These are phyloP conservation scores for Penstemon newberryi DNA, from an alignment of 257 asterid species.

Conservation along the genomic window DNA sequence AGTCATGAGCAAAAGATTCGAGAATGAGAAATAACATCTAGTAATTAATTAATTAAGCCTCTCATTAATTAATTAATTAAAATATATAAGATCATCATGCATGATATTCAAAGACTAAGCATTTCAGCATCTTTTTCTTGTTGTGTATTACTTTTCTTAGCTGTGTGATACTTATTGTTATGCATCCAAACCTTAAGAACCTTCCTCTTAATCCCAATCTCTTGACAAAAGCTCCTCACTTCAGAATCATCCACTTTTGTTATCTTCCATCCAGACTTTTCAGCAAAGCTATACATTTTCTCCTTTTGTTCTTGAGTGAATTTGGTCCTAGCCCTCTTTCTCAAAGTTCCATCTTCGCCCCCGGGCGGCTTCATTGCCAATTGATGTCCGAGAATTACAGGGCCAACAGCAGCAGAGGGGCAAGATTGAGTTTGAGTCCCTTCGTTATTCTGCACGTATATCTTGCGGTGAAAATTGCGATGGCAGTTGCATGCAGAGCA, in stretches of 20 bases:
- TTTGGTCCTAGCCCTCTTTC: conserved; percentile 54
- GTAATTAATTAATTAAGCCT: too few species aligned
- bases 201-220: conserved; percentile 41
- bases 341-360: background rate
- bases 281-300: conserved; percentile 50
- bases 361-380: background rate
- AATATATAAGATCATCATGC: too few species aligned
- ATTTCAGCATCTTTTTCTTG: background rate
- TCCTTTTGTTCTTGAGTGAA: conserved; percentile 57
- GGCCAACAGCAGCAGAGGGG: background rate
- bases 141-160: conserved; percentile 7
- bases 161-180: conserved; percentile 43
- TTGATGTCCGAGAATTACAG: background rate
- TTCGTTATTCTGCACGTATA: background rate
- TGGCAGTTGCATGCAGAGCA: conserved; percentile 49
- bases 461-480: conserved; percentile 37
- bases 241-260: conserved; percentile 44
- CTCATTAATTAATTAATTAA: too few species aligned
- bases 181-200: conserved; percentile 66
- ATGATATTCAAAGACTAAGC: too few species aligned
- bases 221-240: conserved; percentile 48
- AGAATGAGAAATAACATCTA: too few species aligned
- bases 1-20: too few species aligned
- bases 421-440: background rate
- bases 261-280: conserved; percentile 48